phyloP scores from a whole-genome alignment of 2,329 filamentous ascomycete species.

The Hawksworthiomyces lignivorus region DNA sequence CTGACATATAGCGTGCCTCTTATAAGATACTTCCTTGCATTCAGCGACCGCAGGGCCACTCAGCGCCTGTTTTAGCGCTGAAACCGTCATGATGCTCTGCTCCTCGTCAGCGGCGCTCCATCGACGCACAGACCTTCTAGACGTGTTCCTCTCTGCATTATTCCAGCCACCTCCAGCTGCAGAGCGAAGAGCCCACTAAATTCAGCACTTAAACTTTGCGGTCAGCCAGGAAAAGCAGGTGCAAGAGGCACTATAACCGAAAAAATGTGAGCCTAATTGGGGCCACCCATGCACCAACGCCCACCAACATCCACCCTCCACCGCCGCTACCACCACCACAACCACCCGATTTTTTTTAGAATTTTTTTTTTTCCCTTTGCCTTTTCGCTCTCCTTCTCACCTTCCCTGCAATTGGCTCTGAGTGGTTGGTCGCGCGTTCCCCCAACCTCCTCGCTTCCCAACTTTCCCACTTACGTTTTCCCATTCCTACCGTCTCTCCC shows the following conservation, averaged over 20 bases:
- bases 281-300: too few relatives aligned
- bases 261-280: too few relatives aligned
- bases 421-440: slow-evolving; percentile 11
- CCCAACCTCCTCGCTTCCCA: slow-evolving; percentile 11
- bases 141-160: neutral
- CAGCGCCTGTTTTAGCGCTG: neutral
- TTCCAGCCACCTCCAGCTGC: slow-evolving; percentile 5
- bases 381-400: neutral
- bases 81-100: too few relatives aligned
- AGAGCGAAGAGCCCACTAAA: neutral
- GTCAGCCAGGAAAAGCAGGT: neutral
- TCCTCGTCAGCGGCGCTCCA: neutral
- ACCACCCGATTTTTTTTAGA: slow-evolving; percentile 5
- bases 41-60: neutral
- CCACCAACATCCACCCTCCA: too few relatives aligned
- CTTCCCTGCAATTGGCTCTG: slow-evolving; percentile 7
- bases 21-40: too few relatives aligned
- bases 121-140: slow-evolving; percentile 5
- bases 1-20: too few relatives aligned
- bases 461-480: slow-evolving; percentile 5
- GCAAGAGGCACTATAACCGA: slow-evolving; percentile 1
- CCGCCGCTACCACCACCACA: slow-evolving; percentile 8
- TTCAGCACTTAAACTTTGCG: neutral
- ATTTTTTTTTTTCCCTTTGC: neutral
- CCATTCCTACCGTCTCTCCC: slow-evolving; percentile 3